phyloP scores from a whole-genome alignment of 2,329 filamentous ascomycete genomes.

The Ustulina deusta region DNA sequence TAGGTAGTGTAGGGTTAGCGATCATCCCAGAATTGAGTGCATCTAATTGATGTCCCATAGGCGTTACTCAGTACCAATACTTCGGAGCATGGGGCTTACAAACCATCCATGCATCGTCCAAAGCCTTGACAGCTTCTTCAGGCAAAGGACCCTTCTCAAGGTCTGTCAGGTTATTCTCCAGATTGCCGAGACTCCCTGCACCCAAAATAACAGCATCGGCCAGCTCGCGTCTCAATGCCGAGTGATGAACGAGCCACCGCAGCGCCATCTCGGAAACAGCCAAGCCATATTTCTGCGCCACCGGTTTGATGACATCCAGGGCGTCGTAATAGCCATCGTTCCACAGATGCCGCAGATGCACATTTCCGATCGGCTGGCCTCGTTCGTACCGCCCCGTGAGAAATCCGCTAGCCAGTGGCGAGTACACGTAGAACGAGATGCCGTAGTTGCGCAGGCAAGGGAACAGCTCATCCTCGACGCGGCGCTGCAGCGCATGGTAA shows the following conservation, averaged over 20 bases:
- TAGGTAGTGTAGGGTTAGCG: too few relatives aligned
- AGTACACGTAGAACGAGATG: conserved; percentile 60
- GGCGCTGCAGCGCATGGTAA: conserved; percentile 60
- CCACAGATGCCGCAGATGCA: conserved; percentile 27
- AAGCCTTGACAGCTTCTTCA: conserved; percentile 27
- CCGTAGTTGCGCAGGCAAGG: conserved; percentile 56
- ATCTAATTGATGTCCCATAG: not conserved
- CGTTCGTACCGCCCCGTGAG: conserved; percentile 33
- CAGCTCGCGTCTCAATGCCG: conserved; percentile 46
- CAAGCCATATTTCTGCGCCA: conserved; percentile 52
- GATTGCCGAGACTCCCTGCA: conserved; percentile 52
- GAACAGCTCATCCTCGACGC: conserved; percentile 57
- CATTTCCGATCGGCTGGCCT: conserved; percentile 10
- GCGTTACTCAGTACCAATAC: conserved; percentile 15
- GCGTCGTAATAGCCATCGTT: conserved; percentile 33
- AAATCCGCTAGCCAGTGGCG: conserved; percentile 39
- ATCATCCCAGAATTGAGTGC: too few relatives aligned
- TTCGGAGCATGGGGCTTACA: conserved; percentile 20
- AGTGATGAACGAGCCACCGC: conserved; percentile 56
- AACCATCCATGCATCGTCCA: conserved; percentile 29
- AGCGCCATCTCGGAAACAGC: conserved; percentile 55
- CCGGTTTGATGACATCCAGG: conserved; percentile 44
- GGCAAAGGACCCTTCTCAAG: conserved; percentile 57
- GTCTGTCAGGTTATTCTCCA: conserved; percentile 51
- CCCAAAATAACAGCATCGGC: conserved; percentile 55